These are phyloP conservation scores for Fermentozyma sake DNA, from an alignment of 1,139 yeast species.

Conservation along the genomic window DNA sequence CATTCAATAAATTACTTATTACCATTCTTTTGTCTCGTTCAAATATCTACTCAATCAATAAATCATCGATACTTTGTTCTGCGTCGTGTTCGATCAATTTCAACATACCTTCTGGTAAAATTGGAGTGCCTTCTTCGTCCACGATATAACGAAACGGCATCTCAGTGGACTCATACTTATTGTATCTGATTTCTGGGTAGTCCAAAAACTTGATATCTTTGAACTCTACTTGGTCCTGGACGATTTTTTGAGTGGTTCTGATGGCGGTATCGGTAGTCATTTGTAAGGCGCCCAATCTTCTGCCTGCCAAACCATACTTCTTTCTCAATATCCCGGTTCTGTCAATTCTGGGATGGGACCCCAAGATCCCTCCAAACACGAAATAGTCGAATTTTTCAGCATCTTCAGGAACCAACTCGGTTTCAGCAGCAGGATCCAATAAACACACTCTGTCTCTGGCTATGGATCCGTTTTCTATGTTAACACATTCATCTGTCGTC, in stretches of 20 bases:
- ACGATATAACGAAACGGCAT: conserved; percentile 94
- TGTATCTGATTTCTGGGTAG: conserved; percentile 89
- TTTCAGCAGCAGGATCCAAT: conserved; percentile 81
- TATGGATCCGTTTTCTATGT: conserved; percentile 38
- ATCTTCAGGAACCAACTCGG: conserved; percentile 72
- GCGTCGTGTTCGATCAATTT: conserved; percentile 81
- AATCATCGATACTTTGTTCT: conserved; percentile 68
- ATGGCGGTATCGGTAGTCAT: conserved; percentile 98
- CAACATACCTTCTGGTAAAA: conserved; percentile 89
- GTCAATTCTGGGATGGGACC: conserved; percentile 95
- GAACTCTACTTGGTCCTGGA: conserved; percentile 52
- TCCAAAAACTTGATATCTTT: conserved; percentile 80
- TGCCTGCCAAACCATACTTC: conserved; percentile 78
- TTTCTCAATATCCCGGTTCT: conserved; percentile 83
- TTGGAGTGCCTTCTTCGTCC: conserved; percentile 61
- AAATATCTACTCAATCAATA: conserved; percentile 25
- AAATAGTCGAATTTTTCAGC: conserved; percentile 68
- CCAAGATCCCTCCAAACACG: conserved; percentile 93
- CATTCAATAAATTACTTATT: conserved; percentile 1
- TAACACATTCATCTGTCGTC: conserved; percentile 71
- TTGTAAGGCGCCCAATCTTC: conserved; percentile 80
- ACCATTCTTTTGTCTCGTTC: too few species aligned
- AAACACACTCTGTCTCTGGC: conserved; percentile 63
- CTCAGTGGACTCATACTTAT: conserved; percentile 85
- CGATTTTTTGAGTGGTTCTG: conserved; percentile 77